Evolutionary conservation across 208 protist species (phyloP).

Genomic region (Leptomonas pyrrhocoris): DNA sequence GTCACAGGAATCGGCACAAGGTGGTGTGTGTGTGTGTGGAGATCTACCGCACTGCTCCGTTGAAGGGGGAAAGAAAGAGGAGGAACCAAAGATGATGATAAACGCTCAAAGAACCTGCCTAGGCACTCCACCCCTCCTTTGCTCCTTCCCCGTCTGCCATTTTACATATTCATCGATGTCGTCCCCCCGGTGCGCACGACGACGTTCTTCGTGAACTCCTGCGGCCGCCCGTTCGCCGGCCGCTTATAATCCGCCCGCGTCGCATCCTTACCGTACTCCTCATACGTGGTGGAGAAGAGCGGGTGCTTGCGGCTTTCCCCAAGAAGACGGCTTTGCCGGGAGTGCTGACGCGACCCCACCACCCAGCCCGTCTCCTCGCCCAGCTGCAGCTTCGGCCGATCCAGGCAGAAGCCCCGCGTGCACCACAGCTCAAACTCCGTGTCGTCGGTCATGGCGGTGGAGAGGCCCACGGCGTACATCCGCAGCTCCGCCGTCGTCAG

Average conservation of each 20-base stretch:
- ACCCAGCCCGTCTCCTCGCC: slow-evolving; percentile 38
- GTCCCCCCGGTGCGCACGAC: slow-evolving; percentile 47
- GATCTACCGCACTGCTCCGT: too few relatives aligned
- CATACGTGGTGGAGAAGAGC: slow-evolving; percentile 71
- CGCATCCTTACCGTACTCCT: slow-evolving; percentile 71
- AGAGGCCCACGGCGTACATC: slow-evolving; percentile 75
- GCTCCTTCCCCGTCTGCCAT: not conserved
- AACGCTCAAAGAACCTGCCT: too few relatives aligned
- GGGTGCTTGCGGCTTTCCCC: slow-evolving; percentile 56
- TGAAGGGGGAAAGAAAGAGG: too few relatives aligned
- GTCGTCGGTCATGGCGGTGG: slow-evolving; percentile 50
- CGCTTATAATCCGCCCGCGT: slow-evolving; percentile 23
- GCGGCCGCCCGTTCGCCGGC: slow-evolving; percentile 51
- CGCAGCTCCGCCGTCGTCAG: slow-evolving; percentile 65
- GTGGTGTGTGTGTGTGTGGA: too few relatives aligned
- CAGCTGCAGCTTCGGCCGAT: slow-evolving; percentile 56
- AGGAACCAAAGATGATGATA: too few relatives aligned
- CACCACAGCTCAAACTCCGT: slow-evolving; percentile 83
- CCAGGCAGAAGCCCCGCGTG: slow-evolving; percentile 84
- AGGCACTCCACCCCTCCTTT: too few relatives aligned
- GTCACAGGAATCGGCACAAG: too few relatives aligned
- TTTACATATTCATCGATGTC: slow-evolving; percentile 92
- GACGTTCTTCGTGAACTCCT: slow-evolving; percentile 77
- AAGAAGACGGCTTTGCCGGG: slow-evolving; percentile 53
- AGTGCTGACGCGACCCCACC: slow-evolving; percentile 39